These are phyloP conservation scores for Camelina laxa DNA, from an alignment of 345 rosid species.

Conservation along the genomic window DNA sequence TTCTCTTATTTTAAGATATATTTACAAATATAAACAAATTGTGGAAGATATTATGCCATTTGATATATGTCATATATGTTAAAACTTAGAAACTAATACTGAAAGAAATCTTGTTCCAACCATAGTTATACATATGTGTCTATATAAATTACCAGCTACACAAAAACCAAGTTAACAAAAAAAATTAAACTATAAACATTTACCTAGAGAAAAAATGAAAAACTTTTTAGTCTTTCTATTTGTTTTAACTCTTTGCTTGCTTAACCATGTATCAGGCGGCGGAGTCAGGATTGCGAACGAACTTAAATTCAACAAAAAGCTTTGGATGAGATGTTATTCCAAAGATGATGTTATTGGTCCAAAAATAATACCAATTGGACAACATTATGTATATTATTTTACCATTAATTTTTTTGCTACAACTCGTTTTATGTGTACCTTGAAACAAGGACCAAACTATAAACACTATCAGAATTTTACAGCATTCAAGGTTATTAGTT, in stretches of 20 bases:
- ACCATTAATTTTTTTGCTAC: not conserved
- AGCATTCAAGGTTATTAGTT: not conserved
- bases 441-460: slow-evolving; percentile 18
- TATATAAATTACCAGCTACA: not conserved
- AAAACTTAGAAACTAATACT: not conserved
- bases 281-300: not conserved
- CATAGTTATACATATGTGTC: not conserved
- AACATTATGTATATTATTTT: not conserved
- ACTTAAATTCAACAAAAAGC: slow-evolving; percentile 6
- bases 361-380: not conserved
- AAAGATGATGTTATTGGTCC: not conserved
- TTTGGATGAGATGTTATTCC: slow-evolving; percentile 6
- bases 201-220: slow-evolving; percentile 1
- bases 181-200: not conserved
- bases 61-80: not conserved
- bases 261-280: slow-evolving; percentile 10
- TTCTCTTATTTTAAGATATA: too few relatives aligned
- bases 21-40: too few relatives aligned
- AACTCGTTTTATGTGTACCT: slow-evolving; percentile 18
- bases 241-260: slow-evolving; percentile 6
- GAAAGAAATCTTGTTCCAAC: not conserved
- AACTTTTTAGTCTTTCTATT: not conserved
- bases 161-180: not conserved
- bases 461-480: not conserved
- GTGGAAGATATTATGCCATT: too few relatives aligned